Base-by-base conservation (phyloP, 176 grass and related monocot species). In the Oryza coarctata region DNA sequence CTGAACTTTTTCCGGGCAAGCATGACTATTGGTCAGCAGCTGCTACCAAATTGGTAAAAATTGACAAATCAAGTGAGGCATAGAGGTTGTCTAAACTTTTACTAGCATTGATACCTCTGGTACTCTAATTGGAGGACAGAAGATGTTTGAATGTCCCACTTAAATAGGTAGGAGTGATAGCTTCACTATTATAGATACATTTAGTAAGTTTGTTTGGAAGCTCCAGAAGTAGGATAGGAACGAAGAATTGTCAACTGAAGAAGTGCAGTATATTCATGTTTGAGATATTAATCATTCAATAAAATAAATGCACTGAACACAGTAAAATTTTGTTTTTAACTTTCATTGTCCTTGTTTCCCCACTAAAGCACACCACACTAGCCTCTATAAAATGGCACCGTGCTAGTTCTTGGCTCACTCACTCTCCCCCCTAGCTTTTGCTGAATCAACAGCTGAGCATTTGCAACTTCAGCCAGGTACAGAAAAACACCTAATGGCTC, bases 361-460 rank as follows among this genome's bases (percentile, higher is more conserved):
- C 45, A 70, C 34, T 85, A 81, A 68, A 81, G 85, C 63, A 35
- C 33, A 55, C 20, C 70, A 34, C 44, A 26, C 32, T 13, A 58
- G 44, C 43, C 70, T 74, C 44, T 68, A 75, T 86, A 81, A 75
- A 68, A 75, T 58, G 70, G 47, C 85, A 75, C 77, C 69, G 6
- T 44, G 62, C 85, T 45, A 40, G 70, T 80, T 86, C 57, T 73
- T 39, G 41, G 84, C 32, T 80, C 70, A 60, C 61, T 80, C 62
- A 57, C 65, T 39, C 32, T 33, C 32, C 32, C 62, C n/a, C 79
- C 68, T 68, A 70, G 20, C 83, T 70, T 85, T 84, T 60, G 64
- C 73, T 68, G 44, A 63, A 70, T 77, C 49, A 76, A 63, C 34
- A 84, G 11, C 64, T 60, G 72, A 9, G 12, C 63, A 23, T 55